phyloP scores from a whole-genome alignment of 371 early-diverging fungal species.

The Mortierella sp. region DNA sequence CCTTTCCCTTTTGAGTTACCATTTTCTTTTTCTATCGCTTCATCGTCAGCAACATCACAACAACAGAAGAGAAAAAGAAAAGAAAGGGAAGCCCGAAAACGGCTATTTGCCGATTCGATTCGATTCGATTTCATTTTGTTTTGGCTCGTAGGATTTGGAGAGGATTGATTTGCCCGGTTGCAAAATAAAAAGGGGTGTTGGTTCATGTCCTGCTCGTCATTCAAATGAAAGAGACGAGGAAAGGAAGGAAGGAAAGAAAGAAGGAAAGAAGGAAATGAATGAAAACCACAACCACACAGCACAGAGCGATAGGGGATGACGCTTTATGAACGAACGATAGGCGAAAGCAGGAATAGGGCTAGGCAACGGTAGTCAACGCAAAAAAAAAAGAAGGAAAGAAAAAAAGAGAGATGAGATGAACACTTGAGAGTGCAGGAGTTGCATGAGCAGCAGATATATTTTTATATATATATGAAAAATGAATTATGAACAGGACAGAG shows the following conservation, averaged over 20 bases:
- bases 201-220: not conserved
- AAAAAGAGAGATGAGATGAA: not conserved
- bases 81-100: not conserved
- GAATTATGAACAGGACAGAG: too few relatives aligned
- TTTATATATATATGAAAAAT: not conserved
- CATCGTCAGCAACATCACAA: not conserved
- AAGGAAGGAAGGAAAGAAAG: not conserved
- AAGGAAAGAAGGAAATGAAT: not conserved
- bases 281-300: conserved; percentile 9
- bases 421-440: not conserved
- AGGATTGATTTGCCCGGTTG: conserved; percentile 9
- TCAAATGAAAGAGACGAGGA: not conserved
- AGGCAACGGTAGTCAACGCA: not conserved
- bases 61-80: too few relatives aligned
- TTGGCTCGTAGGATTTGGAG: not conserved
- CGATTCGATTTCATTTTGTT: not conserved
- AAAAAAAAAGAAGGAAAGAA: not conserved
- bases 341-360: not conserved
- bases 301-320: not conserved
- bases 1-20: conserved; percentile 2
- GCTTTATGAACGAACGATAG: not conserved
- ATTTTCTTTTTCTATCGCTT: not conserved
- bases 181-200: not conserved
- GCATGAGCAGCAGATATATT: too few relatives aligned
- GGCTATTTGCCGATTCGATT: conserved; percentile 6